Percentiles rank a stretch among this genome's conserved stretches.
Evolutionary conservation across 495 filamentous ascomycete species (phyloP).

Genomic region (Patellaria atrata): DNA sequence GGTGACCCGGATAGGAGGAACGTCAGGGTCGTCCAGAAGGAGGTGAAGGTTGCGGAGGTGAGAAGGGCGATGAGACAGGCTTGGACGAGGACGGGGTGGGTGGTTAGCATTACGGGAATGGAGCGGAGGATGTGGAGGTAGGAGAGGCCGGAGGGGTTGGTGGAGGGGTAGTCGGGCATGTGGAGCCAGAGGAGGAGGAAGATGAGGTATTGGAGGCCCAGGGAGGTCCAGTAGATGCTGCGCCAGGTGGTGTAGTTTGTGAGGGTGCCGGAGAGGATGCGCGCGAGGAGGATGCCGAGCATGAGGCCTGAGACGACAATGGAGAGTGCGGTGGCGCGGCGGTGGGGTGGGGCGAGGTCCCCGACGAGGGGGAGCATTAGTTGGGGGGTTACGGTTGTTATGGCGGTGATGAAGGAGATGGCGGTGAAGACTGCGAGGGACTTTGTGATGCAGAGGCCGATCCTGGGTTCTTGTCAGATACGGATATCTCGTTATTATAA

Average conservation of each 20-base stretch:
- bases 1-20: constrained; percentile 58
- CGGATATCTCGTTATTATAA: neutral
- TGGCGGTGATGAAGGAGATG: constrained; percentile 52
- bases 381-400: constrained; percentile 77
- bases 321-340: constrained; percentile 51
- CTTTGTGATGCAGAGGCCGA: constrained; percentile 55
- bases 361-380: constrained; percentile 75
- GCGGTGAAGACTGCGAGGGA: constrained; percentile 49
- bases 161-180: constrained; percentile 69
- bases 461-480: constrained; percentile 24
- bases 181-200: constrained; percentile 50
- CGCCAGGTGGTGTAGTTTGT: constrained; percentile 60
- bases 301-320: constrained; percentile 68
- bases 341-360: constrained; percentile 57
- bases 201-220: constrained; percentile 60
- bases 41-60: constrained; percentile 44
- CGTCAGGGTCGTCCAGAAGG: constrained; percentile 71
- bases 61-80: constrained; percentile 45
- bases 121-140: constrained; percentile 53
- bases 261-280: constrained; percentile 61
- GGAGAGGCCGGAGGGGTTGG: constrained; percentile 47
- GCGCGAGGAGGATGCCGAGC: constrained; percentile 62
- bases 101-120: constrained; percentile 45
- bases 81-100: constrained; percentile 55
- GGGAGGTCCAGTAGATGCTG: constrained; percentile 65